Evolutionary conservation across 2,329 filamentous ascomycete genomes (phyloP), one percentile per base, ranked within the genome.

Genomic region (Pseudocercospora fijiensis): DNA sequence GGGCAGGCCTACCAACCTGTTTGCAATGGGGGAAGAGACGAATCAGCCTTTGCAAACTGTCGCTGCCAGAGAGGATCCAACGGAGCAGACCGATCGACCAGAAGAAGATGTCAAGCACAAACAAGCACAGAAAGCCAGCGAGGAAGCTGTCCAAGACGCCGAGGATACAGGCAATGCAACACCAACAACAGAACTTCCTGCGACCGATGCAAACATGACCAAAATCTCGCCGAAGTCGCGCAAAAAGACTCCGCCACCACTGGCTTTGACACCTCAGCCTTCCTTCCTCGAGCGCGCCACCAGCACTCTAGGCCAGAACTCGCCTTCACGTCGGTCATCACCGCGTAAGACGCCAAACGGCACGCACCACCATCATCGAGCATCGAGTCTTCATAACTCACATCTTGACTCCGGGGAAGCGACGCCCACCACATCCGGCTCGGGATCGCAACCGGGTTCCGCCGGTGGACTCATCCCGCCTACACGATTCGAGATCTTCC

Each of bases 401-500:
- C 60, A 65, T 18, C 57, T 64, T 24, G 63, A 67, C 22, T 70
- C 65, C 30, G 64, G 64, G 27, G 65, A 69, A 63, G 67, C 65
- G 3, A 71, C 68, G 52, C 70, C 72, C 4, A 63, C 72, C 4
- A 63, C 63, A 26, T 69, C 65, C 5, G 65, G 63, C 57, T 71
- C 72, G 16, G 69, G 67, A 43, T 72, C 71, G 3, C 72, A 72
- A 41, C 64, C 70, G 66, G 61, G 67, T 57, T 70, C 74, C 7
- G 73, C 77, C 27, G 71, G 68, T 24, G 53, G 53, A 56, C 76
- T 80, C 55, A 89, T 95, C 26, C 90, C 90, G 2, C 81, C 87
- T 0, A 86, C 82, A 1, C 85, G 91, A 33, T 96, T 92, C 75
- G 89, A 92, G 70, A 86, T 95, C 45, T 94, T 90, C 71, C 91